Evolutionary conservation across 352 stramenopile genomes (phyloP).

Genomic region (Globisporangium paddicum): DNA sequence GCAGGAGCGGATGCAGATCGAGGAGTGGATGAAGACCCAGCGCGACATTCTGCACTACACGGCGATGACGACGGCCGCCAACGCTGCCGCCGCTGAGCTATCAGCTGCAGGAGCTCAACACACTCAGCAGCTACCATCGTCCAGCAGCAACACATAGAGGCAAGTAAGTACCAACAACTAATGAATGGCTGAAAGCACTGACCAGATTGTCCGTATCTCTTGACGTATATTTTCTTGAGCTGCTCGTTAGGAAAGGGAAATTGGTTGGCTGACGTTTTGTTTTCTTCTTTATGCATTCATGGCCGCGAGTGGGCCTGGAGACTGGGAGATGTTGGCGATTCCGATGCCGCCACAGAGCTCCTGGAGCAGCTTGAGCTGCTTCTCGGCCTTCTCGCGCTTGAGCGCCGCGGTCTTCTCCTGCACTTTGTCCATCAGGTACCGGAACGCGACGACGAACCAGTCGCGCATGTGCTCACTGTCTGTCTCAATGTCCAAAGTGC

Average conservation of each 20-base stretch:
- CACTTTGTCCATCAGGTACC: constrained; percentile 82
- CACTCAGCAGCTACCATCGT: neutral
- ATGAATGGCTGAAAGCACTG: neutral
- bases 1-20: constrained; percentile 58
- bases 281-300: constrained; percentile 4
- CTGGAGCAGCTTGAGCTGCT: constrained; percentile 70
- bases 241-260: neutral
- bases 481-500: constrained; percentile 75
- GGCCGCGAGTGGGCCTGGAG: neutral
- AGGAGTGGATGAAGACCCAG: constrained; percentile 74
- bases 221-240: neutral
- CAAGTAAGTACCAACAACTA: neutral
- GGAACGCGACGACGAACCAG: constrained; percentile 85
- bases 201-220: neutral
- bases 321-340: constrained; percentile 1
- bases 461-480: constrained; percentile 68
- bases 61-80: constrained; percentile 13
- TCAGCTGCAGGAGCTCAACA: neutral
- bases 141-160: neutral
- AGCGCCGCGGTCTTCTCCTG: constrained; percentile 76
- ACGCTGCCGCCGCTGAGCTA: neutral
- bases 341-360: constrained; percentile 47
- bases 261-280: neutral
- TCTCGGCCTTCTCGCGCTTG: constrained; percentile 72
- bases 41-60: constrained; percentile 49